Evolutionary conservation across 768 basidiomycete species (phyloP), one percentile per base, ranked within the genome.

Genomic region (Lactifluus rugatus): DNA sequence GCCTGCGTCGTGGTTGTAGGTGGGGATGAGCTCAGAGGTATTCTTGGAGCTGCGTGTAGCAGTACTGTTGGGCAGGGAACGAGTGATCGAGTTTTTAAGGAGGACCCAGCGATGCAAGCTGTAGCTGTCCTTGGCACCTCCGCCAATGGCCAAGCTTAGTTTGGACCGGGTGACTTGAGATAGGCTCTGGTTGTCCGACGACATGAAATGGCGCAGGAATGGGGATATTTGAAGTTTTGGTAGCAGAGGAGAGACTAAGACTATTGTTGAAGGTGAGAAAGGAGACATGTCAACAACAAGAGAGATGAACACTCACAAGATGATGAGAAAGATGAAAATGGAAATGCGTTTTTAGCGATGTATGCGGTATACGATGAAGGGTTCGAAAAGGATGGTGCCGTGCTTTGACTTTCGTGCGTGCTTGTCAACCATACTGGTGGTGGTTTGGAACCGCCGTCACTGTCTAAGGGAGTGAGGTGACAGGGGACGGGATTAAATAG

Each of bases 291-390:
- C 23, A 54, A 26, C 52, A 41, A 45, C 31, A 17, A 56, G 48
- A 44, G 46, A 21, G 41, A 19, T 21, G n/a, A n/a, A 11, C 7
- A 51, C 56, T 61, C 48, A 57, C 54, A 21, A 48, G 60, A 63
- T 17, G 47, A 66, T 46, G 53, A 64, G 37, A 50, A 52, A 58
- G 46, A 58, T 34, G 21, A 34, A 6, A 34, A 36, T 48, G 50
- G 41, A 45, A 56, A 34, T 47, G 48, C 53, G 46, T 48, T 2
- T 68, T 80, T 69, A 79, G 70, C 73, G 74, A 75, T 84, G 81
- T 90, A 90, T 90, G 72, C 88, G 88, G 73, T 89, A 82, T 72
- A 88, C 87, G 73, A 88, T 84, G 76, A 86, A 83, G 61, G 88
- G 88, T 76, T 89, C 87, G 72, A 90, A 90, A 69, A 89, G 81